Percentiles rank a stretch among this genome's conserved stretches.
phyloP scores from a whole-genome alignment of 2,329 filamentous ascomycete species.

The Hypoxylon sp. region DNA sequence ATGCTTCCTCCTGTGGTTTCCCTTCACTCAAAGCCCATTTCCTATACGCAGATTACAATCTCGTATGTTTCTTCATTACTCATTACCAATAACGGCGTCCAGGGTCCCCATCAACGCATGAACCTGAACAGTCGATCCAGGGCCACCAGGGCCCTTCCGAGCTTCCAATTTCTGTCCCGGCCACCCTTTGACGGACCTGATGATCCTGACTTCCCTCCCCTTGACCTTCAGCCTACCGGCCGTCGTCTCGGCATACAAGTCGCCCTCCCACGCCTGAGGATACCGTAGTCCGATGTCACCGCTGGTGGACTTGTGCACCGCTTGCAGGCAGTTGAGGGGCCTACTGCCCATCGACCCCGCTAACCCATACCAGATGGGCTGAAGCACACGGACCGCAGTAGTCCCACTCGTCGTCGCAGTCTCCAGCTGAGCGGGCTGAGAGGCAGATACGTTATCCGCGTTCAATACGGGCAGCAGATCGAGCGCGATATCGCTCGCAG shows the following conservation, averaged over 20 bases:
- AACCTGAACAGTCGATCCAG: conserved; percentile 53
- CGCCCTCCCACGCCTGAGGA: conserved; percentile 65
- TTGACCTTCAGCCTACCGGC: conserved; percentile 57
- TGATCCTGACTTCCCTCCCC: conserved; percentile 60
- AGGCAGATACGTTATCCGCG: conserved; percentile 36
- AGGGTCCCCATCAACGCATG: conserved; percentile 52
- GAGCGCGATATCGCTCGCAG: conserved; percentile 58
- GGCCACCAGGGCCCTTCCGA: conserved; percentile 57
- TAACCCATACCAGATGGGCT: conserved; percentile 60
- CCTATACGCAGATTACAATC: background rate
- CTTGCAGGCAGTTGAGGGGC: conserved; percentile 56
- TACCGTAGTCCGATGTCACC: conserved; percentile 60
- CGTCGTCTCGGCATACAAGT: conserved; percentile 56
- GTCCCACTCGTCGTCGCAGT: conserved; percentile 62
- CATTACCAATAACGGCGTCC: conserved; percentile 48
- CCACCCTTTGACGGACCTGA: conserved; percentile 51
- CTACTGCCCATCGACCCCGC: conserved; percentile 20
- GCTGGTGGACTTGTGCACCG: conserved; percentile 61
- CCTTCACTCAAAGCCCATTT: background rate
- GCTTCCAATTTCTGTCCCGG: conserved; percentile 55
- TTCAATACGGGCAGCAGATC: conserved; percentile 61
- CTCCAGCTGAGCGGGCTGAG: conserved; percentile 51
- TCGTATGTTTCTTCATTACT: conserved; percentile 15
- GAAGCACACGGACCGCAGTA: conserved; percentile 56
- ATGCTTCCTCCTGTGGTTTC: background rate